Evolutionary conservation across 257 asterid species (phyloP).

Genomic region (Forsythia suspensa): DNA sequence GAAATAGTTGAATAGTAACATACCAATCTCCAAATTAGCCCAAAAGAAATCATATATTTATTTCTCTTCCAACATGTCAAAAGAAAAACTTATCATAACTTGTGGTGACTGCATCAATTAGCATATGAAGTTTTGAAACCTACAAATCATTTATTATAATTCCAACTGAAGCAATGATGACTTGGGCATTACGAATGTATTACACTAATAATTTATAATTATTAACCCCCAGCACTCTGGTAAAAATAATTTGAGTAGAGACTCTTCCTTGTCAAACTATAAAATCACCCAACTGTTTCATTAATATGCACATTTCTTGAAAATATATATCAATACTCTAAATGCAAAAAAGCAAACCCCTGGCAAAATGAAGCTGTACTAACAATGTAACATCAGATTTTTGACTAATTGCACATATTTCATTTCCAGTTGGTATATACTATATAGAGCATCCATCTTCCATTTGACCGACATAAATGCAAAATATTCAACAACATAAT

Average conservation of each 20-base stretch:
- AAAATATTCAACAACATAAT: too few species aligned
- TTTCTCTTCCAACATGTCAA: conserved; percentile 90
- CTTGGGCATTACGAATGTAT: conserved; percentile 8
- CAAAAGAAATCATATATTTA: conserved; percentile 87
- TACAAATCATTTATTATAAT: conserved; percentile 31
- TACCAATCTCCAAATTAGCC: conserved; percentile 98
- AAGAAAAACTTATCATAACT: conserved; percentile 89
- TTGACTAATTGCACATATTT: not conserved
- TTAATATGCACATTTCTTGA: conserved; percentile 20
- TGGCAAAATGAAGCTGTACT: conserved; percentile 7
- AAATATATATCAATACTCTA: conserved; percentile 1
- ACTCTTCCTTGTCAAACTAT: conserved; percentile 74
- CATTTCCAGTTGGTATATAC: not conserved
- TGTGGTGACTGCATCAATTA: conserved; percentile 71
- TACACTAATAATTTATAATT: conserved; percentile 2
- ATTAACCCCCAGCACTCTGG: conserved; percentile 99
- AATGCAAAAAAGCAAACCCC: not conserved
- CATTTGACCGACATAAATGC: not conserved
- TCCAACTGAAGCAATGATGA: conserved; percentile 15
- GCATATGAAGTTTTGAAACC: conserved; percentile 90
- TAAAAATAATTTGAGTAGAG: conserved; percentile 64
- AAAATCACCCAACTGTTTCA: conserved; percentile 27
- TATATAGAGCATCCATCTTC: not conserved
- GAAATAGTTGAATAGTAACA: conserved; percentile 9
- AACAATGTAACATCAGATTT: not conserved